Percentiles rank a stretch among this genome's conserved stretches.
These are phyloP conservation scores for Salvia splendens DNA, from an alignment of 257 asterid species.

Conservation along the genomic window DNA sequence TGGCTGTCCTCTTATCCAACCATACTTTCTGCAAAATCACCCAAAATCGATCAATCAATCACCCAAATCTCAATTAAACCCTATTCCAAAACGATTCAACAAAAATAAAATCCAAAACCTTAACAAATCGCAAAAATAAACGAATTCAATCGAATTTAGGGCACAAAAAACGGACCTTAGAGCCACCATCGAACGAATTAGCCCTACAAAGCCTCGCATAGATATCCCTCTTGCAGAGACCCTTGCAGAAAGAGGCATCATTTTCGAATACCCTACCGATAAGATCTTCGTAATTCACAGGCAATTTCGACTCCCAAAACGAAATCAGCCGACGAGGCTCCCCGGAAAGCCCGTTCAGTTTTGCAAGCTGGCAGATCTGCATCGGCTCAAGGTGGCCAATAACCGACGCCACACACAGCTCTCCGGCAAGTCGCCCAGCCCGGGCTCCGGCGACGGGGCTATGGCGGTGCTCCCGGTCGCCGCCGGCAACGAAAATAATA, in stretches of 20 bases:
- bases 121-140: neutral
- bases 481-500: slow-evolving; percentile 43
- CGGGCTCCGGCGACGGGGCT: slow-evolving; percentile 32
- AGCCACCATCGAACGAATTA: slow-evolving; percentile 66
- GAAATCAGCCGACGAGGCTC: slow-evolving; percentile 84
- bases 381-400: slow-evolving; percentile 72
- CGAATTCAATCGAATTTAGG: neutral
- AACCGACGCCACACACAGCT: slow-evolving; percentile 77
- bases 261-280: slow-evolving; percentile 53
- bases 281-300: slow-evolving; percentile 58
- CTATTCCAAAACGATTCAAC: neutral
- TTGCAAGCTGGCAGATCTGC: slow-evolving; percentile 72
- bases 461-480: slow-evolving; percentile 22
- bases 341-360: slow-evolving; percentile 67
- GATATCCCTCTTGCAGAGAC: slow-evolving; percentile 56
- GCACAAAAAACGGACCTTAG: slow-evolving; percentile 82
- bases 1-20: slow-evolving; percentile 66
- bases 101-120: neutral
- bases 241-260: slow-evolving; percentile 31
- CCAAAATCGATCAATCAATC: slow-evolving; percentile 28
- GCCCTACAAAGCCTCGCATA: slow-evolving; percentile 57
- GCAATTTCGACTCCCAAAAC: slow-evolving; percentile 86
- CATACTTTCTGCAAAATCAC: slow-evolving; percentile 88
- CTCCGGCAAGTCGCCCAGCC: slow-evolving; percentile 79
- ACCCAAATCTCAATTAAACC: neutral